Percentiles rank a stretch among this genome's conserved stretches.
phyloP scores from a whole-genome alignment of 257 asterid species.

The Gynochthodes officinalis region DNA sequence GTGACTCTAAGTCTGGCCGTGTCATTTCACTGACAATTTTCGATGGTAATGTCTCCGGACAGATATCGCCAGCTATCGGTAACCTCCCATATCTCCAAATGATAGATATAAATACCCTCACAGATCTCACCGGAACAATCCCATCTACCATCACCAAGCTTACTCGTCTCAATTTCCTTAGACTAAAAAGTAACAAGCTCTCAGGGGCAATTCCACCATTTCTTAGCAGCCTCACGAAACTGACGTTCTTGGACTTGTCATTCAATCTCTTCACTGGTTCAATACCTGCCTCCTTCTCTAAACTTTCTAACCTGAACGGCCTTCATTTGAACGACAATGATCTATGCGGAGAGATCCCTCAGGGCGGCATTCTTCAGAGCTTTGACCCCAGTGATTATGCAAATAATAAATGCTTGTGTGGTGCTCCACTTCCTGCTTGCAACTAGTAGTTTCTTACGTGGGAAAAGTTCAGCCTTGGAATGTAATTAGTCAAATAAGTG shows the following conservation, averaged over 20 bases:
- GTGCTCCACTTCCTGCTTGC: conserved; percentile 49
- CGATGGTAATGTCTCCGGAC: conserved; percentile 36
- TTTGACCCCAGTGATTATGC: conserved; percentile 24
- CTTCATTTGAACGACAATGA: conserved; percentile 42
- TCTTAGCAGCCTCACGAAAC: conserved; percentile 35
- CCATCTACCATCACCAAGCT: conserved; percentile 40
- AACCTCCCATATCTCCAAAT: conserved; percentile 42
- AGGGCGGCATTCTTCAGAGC: conserved; percentile 38
- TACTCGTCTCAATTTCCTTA: conserved; percentile 25
- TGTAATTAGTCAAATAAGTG: too few species aligned
- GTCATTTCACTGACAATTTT: conserved; percentile 33
- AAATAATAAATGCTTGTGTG: conserved; percentile 52
- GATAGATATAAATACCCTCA: conserved; percentile 28
- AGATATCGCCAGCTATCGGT: conserved; percentile 41
- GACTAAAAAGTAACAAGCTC: conserved; percentile 35
- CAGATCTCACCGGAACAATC: conserved; percentile 53
- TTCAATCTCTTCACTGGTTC: conserved; percentile 42
- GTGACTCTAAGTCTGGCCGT: conserved; percentile 46
- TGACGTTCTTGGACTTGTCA: conserved; percentile 32
- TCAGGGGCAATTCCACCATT: conserved; percentile 48
- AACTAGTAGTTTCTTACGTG: not conserved
- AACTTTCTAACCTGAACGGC: conserved; percentile 28
- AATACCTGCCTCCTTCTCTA: conserved; percentile 41
- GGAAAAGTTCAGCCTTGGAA: too few species aligned
- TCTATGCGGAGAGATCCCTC: conserved; percentile 60